Conservation (phyloP, 2,329 filamentous ascomycete genomes). For the Orbilia javanica region DNA sequence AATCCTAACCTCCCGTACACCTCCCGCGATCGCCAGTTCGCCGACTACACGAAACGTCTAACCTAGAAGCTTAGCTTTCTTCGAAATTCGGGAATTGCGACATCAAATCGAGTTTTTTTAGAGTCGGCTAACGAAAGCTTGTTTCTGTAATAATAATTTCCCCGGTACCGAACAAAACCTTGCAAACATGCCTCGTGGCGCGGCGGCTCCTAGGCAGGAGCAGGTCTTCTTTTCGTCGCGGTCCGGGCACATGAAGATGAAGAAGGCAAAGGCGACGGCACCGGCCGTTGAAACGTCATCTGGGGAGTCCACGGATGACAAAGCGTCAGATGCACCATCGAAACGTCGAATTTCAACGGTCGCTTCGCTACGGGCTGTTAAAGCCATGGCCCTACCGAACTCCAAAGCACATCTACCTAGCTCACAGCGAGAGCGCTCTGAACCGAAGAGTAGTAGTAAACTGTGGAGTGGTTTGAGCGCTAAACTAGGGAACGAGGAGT, state of each 20-base stretch:
- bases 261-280: slow-evolving; percentile 30
- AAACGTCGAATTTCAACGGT: slow-evolving; percentile 51
- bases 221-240: slow-evolving; percentile 56
- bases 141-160: background rate
- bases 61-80: slow-evolving; percentile 1
- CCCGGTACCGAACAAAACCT: background rate
- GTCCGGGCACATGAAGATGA: slow-evolving; percentile 44
- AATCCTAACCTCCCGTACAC: slow-evolving; percentile 33
- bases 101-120: background rate
- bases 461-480: slow-evolving; percentile 43
- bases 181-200: slow-evolving; percentile 47
- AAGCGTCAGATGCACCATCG: slow-evolving; percentile 34
- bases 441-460: slow-evolving; percentile 40
- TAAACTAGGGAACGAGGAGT: background rate
- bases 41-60: slow-evolving; percentile 26
- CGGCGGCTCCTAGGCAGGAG: slow-evolving; percentile 52
- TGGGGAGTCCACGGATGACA: slow-evolving; percentile 18
- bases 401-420: slow-evolving; percentile 49
- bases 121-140: slow-evolving; percentile 11
- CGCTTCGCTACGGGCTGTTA: slow-evolving; percentile 46
- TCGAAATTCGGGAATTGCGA: slow-evolving; percentile 17
- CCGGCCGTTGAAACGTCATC: slow-evolving; percentile 9
- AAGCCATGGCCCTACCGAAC: slow-evolving; percentile 44
- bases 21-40: slow-evolving; percentile 54
- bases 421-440: slow-evolving; percentile 27